A percentile compares a stretch with the other conserved stretches of the same genome.
phyloP scores from a whole-genome alignment of 768 basidiomycete species.

The Agaricus subrufescens region DNA sequence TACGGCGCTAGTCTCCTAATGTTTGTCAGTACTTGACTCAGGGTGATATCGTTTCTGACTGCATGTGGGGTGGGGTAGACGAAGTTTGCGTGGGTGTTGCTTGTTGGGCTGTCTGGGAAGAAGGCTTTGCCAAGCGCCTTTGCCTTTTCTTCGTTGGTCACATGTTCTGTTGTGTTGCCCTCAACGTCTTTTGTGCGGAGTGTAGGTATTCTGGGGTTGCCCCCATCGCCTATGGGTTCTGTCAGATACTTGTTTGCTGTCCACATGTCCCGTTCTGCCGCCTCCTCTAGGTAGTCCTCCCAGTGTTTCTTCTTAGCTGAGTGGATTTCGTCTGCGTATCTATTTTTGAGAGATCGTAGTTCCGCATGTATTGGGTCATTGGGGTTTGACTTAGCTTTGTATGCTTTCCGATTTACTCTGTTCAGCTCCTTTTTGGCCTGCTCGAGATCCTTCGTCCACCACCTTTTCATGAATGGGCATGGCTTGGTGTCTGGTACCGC shows the following conservation, averaged over 20 bases:
- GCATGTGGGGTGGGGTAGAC: slow-evolving; percentile 19
- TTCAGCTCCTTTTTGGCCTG: slow-evolving; percentile 12
- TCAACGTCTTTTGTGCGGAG: too few species aligned
- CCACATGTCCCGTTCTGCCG: slow-evolving; percentile 15
- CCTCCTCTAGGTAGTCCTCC: slow-evolving; percentile 22
- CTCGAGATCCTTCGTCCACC: slow-evolving; percentile 22
- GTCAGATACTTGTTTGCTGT: slow-evolving; percentile 18
- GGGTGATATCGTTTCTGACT: slow-evolving; percentile 15
- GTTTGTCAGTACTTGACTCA: slow-evolving; percentile 19
- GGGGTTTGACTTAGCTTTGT: not conserved
- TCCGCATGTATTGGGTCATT: slow-evolving; percentile 22
- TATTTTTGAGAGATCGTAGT: slow-evolving; percentile 9
- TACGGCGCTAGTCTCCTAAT: slow-evolving; percentile 24
- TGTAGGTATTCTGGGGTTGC: slow-evolving; percentile 21
- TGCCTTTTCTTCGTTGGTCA: too few species aligned
- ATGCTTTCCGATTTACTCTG: slow-evolving; percentile 10
- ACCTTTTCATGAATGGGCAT: slow-evolving; percentile 10
- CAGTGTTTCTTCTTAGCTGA: slow-evolving; percentile 21
- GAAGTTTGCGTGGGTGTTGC: too few species aligned
- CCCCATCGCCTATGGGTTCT: slow-evolving; percentile 18
- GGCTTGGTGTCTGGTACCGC: not conserved
- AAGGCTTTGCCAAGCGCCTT: too few species aligned
- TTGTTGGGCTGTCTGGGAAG: too few species aligned
- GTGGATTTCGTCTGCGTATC: slow-evolving; percentile 12
- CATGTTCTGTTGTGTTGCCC: too few species aligned